Base-by-base conservation (phyloP, 768 basidiomycete genomes). In the Collybiopsis confluens region DNA sequence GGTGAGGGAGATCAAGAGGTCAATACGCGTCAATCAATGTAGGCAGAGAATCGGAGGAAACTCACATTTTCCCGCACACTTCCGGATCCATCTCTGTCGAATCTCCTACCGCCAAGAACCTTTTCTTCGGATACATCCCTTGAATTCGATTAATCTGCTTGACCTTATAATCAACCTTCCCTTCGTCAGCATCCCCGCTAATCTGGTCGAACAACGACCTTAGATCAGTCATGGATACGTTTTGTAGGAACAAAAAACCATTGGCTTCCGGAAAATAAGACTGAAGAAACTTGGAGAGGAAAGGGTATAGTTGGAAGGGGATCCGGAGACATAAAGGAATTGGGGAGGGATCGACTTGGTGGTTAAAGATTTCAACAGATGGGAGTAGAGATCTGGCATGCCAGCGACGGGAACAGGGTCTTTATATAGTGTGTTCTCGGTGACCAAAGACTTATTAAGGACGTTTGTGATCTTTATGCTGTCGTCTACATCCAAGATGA, bases 61-160 rank as follows among this genome's bases (percentile, higher is more conserved):
- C n/a, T 43, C 9, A 36, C 30, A 20, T 26, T 30, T 20, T 68
- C 72, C 64, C 75, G 59, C 76, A 76, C 7, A 68, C 71, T 58
- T 77, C 75, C 3, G 75, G 74, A 54, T 77, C 75, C 58, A 68
- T 70, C 58, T 77, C 69, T 11, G 73, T 74, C 8, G 75, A 77
- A 59, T 77, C 75, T 8, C 75, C 75, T 24, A 77, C 63, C 3
- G 67, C 62, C 46, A 77, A 55, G 59, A 71, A 76, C 56, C 66
- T 73, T 62, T 76, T 75, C 38, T 66, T 64, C 8, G 74, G 75
- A 54, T 75, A 77, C 65, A 73, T 69, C 1, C 65, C 66, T 16
- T 70, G 63, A n/a, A 76, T 65, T n/a, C 67, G 63, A 44, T 71
- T 70, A 45, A 77, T 71, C 62, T 68, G 65, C 1, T 59, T 56